Conservation (phyloP, 2,329 filamentous ascomycete species). For the Fusarium armeniacum region DNA sequence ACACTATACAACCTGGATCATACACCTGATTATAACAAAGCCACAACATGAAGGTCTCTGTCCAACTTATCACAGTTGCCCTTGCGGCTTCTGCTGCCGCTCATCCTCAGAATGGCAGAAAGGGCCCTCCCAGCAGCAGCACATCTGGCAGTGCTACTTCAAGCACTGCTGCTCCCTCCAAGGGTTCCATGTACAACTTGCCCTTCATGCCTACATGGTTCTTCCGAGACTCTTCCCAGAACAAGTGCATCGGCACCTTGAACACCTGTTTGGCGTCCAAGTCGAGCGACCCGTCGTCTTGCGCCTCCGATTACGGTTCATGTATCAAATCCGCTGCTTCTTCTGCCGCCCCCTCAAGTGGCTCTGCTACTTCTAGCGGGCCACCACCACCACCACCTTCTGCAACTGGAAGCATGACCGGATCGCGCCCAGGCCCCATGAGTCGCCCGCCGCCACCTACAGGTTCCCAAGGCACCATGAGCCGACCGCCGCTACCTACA, state of each 20-base stretch:
- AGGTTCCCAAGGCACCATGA: background rate
- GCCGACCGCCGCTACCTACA: background rate
- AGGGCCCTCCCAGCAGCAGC: background rate
- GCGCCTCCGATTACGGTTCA: constrained; percentile 13
- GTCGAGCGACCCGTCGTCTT: constrained; percentile 2
- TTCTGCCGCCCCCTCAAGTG: background rate
- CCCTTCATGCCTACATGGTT: constrained; percentile 25
- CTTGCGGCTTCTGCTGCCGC: constrained; percentile 22
- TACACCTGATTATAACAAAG: accelerated
- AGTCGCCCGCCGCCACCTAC: background rate
- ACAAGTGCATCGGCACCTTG: constrained; percentile 24
- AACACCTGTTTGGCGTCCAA: constrained; percentile 19
- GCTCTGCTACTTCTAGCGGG: background rate
- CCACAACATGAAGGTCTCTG: constrained; percentile 20
- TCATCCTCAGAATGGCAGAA: background rate
- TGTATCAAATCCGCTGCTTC: constrained; percentile 3
- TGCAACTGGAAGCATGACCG: background rate
- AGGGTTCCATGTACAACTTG: constrained; percentile 1
- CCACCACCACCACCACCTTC: background rate
- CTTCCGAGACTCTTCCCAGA: constrained; percentile 2
- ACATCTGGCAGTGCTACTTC: background rate
- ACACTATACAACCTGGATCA: background rate
- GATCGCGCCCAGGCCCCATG: background rate
- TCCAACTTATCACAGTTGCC: constrained; percentile 1
- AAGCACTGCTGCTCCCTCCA: background rate